A percentile compares a stretch with the other conserved stretches of the same genome.
These are phyloP conservation scores for Penicillium digitatum DNA, from an alignment of 2,329 filamentous ascomycete genomes.

Conservation along the genomic window DNA sequence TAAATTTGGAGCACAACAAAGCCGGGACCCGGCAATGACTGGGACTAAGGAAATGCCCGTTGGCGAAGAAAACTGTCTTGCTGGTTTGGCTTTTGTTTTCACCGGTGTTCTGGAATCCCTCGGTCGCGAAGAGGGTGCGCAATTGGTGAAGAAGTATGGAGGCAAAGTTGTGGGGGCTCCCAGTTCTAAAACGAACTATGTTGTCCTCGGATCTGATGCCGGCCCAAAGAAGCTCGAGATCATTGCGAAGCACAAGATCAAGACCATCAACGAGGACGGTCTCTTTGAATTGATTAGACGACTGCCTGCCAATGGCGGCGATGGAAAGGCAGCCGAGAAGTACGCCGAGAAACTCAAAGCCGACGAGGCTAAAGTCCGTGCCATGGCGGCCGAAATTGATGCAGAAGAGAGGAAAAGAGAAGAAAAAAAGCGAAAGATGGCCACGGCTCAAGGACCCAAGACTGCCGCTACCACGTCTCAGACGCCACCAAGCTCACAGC, in stretches of 20 bases:
- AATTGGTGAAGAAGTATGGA: slow-evolving; percentile 86
- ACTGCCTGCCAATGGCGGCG: slow-evolving; percentile 80
- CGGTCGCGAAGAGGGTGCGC: slow-evolving; percentile 77
- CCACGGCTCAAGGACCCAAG: slow-evolving; percentile 36
- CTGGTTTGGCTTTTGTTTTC: slow-evolving; percentile 89
- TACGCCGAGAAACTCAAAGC: slow-evolving; percentile 77
- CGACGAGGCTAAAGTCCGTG: slow-evolving; percentile 76
- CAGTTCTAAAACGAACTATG: slow-evolving; percentile 89
- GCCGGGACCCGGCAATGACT: slow-evolving; percentile 60
- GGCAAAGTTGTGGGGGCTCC: slow-evolving; percentile 83
- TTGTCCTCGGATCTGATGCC: slow-evolving; percentile 85
- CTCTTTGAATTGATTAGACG: slow-evolving; percentile 78
- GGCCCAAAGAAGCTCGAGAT: slow-evolving; percentile 89
- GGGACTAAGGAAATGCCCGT: slow-evolving; percentile 69
- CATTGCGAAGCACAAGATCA: slow-evolving; percentile 73
- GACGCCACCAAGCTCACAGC: slow-evolving; percentile 40
- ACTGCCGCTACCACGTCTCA: slow-evolving; percentile 44
- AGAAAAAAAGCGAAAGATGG: slow-evolving; percentile 42
- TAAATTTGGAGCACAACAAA: slow-evolving; percentile 64
- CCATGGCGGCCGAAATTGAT: slow-evolving; percentile 81
- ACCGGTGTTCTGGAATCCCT: slow-evolving; percentile 80
- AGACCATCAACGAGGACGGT: slow-evolving; percentile 91
- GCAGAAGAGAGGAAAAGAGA: slow-evolving; percentile 64
- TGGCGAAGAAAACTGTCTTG: slow-evolving; percentile 83
- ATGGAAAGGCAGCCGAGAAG: slow-evolving; percentile 81